phyloP scores from a whole-genome alignment of 139 green algal species.

The Gonium pectorale region DNA sequence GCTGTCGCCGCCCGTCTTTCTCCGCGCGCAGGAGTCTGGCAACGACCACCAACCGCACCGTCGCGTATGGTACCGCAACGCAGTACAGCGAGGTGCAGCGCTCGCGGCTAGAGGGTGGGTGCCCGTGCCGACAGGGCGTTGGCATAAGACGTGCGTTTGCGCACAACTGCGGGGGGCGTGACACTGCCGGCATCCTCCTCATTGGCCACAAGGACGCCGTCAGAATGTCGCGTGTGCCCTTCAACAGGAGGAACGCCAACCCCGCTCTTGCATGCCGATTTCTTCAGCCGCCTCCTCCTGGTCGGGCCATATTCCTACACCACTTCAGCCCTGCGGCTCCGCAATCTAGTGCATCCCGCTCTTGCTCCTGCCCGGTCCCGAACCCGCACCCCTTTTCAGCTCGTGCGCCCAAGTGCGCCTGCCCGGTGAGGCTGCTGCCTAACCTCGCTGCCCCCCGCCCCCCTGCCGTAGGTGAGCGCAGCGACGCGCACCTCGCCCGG shows the following conservation, averaged over 20 bases:
- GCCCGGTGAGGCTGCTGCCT: too few relatives aligned
- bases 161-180: background rate
- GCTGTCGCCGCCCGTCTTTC: background rate
- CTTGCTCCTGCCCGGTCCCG: too few relatives aligned
- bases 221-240: background rate
- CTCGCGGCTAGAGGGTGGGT: constrained; percentile 4
- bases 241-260: background rate
- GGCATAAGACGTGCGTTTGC: background rate
- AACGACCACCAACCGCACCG: constrained; percentile 18
- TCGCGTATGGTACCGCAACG: constrained; percentile 4
- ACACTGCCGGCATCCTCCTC: background rate
- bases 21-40: constrained; percentile 14
- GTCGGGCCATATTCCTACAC: too few relatives aligned
- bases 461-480: background rate
- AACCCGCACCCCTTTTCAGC: too few relatives aligned
- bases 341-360: too few relatives aligned
- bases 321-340: too few relatives aligned
- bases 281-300: too few relatives aligned
- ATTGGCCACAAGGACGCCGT: background rate
- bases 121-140: background rate
- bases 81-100: constrained; percentile 35
- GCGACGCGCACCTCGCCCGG: constrained; percentile 15
- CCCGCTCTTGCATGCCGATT: background rate
- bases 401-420: too few relatives aligned
- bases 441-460: background rate